Evolutionary conservation across 768 basidiomycete species (phyloP).

Genomic region (Lentinula guzmanii): DNA sequence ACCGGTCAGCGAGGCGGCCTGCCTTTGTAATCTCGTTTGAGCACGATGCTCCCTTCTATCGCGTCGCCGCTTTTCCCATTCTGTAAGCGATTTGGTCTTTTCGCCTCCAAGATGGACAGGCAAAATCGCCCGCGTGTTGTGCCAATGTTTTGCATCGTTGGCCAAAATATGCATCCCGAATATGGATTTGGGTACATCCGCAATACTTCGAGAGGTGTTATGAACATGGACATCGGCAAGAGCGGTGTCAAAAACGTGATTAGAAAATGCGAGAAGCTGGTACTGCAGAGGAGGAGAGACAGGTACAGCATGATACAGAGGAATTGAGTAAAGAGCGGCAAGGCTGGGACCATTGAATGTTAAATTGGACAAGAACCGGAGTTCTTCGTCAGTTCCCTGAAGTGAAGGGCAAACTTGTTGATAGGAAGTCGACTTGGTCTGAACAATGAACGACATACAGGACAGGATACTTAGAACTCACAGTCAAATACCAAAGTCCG

Average conservation of each 20-base stretch:
- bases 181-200: conserved; percentile 28
- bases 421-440: not conserved
- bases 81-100: conserved; percentile 22
- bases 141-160: conserved; percentile 55
- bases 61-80: conserved; percentile 27
- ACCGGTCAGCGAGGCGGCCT: conserved; percentile 60
- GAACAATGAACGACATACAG: not conserved
- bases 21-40: conserved; percentile 49
- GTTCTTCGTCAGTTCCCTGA: not conserved
- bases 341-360: not conserved
- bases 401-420: not conserved
- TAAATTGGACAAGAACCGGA: not conserved
- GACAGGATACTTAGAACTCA: too few species aligned
- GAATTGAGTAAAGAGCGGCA: not conserved
- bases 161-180: conserved; percentile 31
- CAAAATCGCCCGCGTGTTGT: conserved; percentile 42
- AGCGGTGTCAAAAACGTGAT: conserved; percentile 33
- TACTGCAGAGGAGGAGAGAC: not conserved
- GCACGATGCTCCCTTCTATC: conserved; percentile 47
- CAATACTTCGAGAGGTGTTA: conserved; percentile 9
- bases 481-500: too few species aligned
- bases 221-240: conserved; percentile 25
- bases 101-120: conserved; percentile 53
- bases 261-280: conserved; percentile 29
- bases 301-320: not conserved